Evolutionary conservation across 2,329 filamentous ascomycete genomes (phyloP).

Genomic region (Celoporthe dispersa): DNA sequence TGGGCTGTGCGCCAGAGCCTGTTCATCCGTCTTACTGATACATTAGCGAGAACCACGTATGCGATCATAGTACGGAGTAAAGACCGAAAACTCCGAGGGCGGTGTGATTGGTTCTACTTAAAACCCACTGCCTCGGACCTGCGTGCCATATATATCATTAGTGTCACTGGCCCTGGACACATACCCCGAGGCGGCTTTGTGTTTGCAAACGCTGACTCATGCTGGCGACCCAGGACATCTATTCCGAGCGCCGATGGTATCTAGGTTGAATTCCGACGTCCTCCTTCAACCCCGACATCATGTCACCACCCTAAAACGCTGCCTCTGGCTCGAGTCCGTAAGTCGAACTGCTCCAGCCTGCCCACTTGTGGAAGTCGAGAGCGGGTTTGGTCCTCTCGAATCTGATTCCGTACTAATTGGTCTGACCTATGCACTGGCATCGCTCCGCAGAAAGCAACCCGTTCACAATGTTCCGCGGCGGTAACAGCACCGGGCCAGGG

Average conservation of each 20-base stretch:
- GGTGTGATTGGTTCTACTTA: not conserved
- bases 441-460: not conserved
- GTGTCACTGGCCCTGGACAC: not conserved
- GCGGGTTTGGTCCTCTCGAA: not conserved
- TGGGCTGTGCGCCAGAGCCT: not conserved
- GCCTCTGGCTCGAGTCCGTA: not conserved
- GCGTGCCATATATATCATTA: no score
- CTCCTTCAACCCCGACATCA: slow-evolving; percentile 1
- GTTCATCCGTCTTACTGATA: slow-evolving; percentile 5
- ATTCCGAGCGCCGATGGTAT: not conserved
- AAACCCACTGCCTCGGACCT: slow-evolving; percentile 8
- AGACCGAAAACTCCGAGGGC: not conserved
- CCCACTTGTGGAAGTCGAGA: not conserved
- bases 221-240: not conserved
- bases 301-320: not conserved
- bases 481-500: slow-evolving; percentile 34
- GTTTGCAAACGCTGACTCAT: slow-evolving; percentile 4
- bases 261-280: not conserved
- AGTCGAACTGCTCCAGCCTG: not conserved
- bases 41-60: not conserved
- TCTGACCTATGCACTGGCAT: not conserved
- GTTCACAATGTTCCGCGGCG: slow-evolving; percentile 20
- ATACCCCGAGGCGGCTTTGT: not conserved
- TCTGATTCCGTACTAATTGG: not conserved
- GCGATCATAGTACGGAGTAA: no score